A percentile compares a stretch with the other conserved stretches of the same genome.
Conservation (phyloP, 2,329 filamentous ascomycete genomes). For the Akanthomyces lecanii region DNA sequence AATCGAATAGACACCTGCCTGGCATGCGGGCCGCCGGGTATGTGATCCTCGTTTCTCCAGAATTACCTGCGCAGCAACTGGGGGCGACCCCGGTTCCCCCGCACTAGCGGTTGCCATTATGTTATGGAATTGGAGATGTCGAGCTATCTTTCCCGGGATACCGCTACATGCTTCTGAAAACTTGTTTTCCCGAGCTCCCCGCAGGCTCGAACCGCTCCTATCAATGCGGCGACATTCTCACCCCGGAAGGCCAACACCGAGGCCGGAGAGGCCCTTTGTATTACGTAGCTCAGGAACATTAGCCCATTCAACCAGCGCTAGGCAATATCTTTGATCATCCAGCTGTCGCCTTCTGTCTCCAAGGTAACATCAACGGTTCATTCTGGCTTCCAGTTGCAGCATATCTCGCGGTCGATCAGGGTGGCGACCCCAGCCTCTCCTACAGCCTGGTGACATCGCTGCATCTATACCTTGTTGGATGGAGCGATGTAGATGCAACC, state of each 20-base stretch:
- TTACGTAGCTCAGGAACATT: neutral
- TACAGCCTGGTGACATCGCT: neutral
- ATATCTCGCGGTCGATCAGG: neutral
- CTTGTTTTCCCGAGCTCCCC: neutral
- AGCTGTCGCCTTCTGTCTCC: neutral
- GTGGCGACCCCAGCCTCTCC: neutral
- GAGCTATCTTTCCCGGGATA: neutral
- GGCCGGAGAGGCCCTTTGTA: neutral
- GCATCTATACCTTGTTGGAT: neutral
- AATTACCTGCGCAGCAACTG: neutral
- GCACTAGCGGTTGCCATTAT: slow-evolving; percentile 11
- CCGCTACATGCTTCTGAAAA: neutral
- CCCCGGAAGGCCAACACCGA: neutral
- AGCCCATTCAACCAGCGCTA: neutral
- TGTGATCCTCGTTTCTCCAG: neutral
- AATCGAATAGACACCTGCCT: neutral
- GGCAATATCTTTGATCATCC: neutral
- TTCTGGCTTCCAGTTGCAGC: neutral
- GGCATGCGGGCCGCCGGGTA: neutral
- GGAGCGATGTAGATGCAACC: neutral
- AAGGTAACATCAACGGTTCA: slow-evolving; percentile 11
- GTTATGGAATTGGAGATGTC: slow-evolving; percentile 4
- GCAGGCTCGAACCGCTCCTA: neutral
- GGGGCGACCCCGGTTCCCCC: neutral
- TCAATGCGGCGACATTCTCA: neutral